A percentile compares a stretch with the other conserved stretches of the same genome.
Conservation (phyloP, 2,329 filamentous ascomycete species). For the Remersonia thermophila region DNA sequence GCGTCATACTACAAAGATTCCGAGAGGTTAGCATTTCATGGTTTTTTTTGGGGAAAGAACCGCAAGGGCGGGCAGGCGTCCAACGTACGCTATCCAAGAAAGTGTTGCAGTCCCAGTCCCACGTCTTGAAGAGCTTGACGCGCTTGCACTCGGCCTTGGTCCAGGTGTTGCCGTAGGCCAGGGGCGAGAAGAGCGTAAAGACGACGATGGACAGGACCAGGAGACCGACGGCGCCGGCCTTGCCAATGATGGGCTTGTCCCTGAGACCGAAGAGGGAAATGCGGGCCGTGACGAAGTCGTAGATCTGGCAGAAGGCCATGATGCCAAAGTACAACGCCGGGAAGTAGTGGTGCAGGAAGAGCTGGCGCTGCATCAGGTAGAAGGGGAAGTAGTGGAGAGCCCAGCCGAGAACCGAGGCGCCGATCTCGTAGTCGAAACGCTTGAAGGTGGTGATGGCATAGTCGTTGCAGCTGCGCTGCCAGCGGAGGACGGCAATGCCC, state of each 20-base stretch:
- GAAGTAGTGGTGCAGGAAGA: slow-evolving; percentile 98
- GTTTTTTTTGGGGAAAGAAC: slow-evolving; percentile 2
- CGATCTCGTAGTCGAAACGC: slow-evolving; percentile 95
- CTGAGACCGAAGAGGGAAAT: slow-evolving; percentile 55
- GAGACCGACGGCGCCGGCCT: slow-evolving; percentile 59
- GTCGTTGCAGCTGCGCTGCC: slow-evolving; percentile 87
- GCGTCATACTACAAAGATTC: slow-evolving; percentile 32
- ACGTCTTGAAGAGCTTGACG: slow-evolving; percentile 75
- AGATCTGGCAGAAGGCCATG: slow-evolving; percentile 75
- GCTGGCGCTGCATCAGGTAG: slow-evolving; percentile 93
- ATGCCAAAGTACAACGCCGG: slow-evolving; percentile 93
- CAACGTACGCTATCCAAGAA: slow-evolving; percentile 75
- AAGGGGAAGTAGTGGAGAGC: slow-evolving; percentile 98
- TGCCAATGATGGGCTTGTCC: slow-evolving; percentile 61
- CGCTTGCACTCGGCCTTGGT: slow-evolving; percentile 76
- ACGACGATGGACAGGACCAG: slow-evolving; percentile 60
- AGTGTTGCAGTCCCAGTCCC: slow-evolving; percentile 98
- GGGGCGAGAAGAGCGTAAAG: slow-evolving; percentile 75
- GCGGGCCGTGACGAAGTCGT: slow-evolving; percentile 72
- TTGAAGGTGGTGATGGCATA: slow-evolving; percentile 77
- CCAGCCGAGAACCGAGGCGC: slow-evolving; percentile 83
- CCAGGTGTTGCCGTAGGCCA: slow-evolving; percentile 90
- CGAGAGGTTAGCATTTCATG: slow-evolving; percentile 5
- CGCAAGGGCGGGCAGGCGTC: no score
- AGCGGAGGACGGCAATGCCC: slow-evolving; percentile 72